A percentile compares a stretch with the other conserved stretches of the same genome.
Conservation (phyloP, 1,284 basidiomycete species). For the Cutaneotrichosporon dermatis region DNA sequence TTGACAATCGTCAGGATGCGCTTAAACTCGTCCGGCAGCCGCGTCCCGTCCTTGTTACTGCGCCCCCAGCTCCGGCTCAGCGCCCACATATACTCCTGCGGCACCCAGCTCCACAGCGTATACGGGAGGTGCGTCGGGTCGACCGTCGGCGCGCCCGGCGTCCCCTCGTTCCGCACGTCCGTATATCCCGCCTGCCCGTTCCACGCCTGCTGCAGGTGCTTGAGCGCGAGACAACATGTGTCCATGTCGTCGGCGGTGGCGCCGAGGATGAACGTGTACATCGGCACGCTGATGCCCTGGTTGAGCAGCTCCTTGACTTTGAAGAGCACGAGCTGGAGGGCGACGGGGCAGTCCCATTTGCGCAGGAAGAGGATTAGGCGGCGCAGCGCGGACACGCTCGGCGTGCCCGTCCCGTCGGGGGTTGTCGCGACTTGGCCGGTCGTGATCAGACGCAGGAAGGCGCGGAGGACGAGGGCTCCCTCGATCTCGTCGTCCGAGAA, state of each 20-base stretch:
- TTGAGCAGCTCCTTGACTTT: constrained; percentile 8
- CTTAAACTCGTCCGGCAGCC: constrained; percentile 10
- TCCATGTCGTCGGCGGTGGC: constrained; percentile 14
- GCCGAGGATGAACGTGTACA: constrained; percentile 13
- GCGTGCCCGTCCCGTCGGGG: constrained; percentile 4
- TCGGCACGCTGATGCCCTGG: constrained; percentile 3
- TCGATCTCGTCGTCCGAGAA: constrained; percentile 13
- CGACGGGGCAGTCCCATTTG: constrained; percentile 15
- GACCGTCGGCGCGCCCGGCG: constrained; percentile 9
- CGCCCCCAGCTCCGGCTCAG: constrained; percentile 10
- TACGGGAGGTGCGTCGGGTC: constrained; percentile 15
- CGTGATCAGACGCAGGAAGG: constrained; percentile 12
- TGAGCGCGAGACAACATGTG: constrained; percentile 9
- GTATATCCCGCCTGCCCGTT: neutral
- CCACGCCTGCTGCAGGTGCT: constrained; percentile 8
- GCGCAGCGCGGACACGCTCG: constrained; percentile 2
- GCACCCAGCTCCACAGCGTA: constrained; percentile 16
- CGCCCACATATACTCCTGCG: constrained; percentile 18
- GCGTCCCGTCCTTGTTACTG: constrained; percentile 2
- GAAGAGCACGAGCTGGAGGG: constrained; percentile 7
- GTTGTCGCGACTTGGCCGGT: constrained; percentile 8
- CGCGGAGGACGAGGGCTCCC: constrained; percentile 9
- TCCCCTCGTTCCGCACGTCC: constrained; percentile 12
- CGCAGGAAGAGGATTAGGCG: constrained; percentile 12
- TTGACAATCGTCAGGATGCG: constrained; percentile 8